Conservation (phyloP, 768 basidiomycete genomes). For the Suillus hirtellus region DNA sequence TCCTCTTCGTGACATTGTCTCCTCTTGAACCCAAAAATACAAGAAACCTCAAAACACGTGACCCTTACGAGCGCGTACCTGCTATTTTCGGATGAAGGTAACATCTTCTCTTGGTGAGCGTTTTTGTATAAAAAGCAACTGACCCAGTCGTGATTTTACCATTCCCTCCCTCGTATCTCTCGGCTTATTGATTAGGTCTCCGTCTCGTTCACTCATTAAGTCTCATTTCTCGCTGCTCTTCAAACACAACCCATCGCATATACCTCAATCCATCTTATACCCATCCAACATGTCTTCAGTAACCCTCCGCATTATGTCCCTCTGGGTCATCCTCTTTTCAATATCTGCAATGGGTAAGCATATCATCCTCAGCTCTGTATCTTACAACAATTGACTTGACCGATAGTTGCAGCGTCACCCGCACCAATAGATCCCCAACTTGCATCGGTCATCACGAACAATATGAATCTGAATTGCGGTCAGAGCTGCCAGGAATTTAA, state of each 20-base stretch:
- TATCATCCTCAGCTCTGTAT: background rate
- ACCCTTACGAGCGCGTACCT: background rate
- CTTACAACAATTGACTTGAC: background rate
- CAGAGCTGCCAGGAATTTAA: slow-evolving; percentile 24
- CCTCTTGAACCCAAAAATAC: slow-evolving; percentile 1
- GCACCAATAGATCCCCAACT: slow-evolving; percentile 25
- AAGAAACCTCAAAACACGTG: slow-evolving; percentile 16
- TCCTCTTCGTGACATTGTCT: background rate
- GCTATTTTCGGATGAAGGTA: slow-evolving; percentile 19
- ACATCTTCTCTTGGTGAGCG: slow-evolving; percentile 8
- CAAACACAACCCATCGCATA: background rate
- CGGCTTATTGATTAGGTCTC: slow-evolving; percentile 19
- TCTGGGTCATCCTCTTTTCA: slow-evolving; percentile 25
- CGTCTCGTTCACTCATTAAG: slow-evolving; percentile 5
- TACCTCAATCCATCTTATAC: slow-evolving; percentile 5
- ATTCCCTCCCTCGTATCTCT: slow-evolving; percentile 1
- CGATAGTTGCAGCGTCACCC: slow-evolving; percentile 26
- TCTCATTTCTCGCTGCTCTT: background rate
- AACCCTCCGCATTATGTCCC: slow-evolving; percentile 20
- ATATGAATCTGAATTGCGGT: slow-evolving; percentile 25
- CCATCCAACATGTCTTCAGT: slow-evolving; percentile 18
- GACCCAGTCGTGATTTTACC: background rate
- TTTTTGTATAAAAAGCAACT: slow-evolving; percentile 12
- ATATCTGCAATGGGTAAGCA: slow-evolving; percentile 23
- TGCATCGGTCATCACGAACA: slow-evolving; percentile 22